phyloP scores from a whole-genome alignment of 2,329 filamentous ascomycete species.

The Exophiala aquamarina region DNA sequence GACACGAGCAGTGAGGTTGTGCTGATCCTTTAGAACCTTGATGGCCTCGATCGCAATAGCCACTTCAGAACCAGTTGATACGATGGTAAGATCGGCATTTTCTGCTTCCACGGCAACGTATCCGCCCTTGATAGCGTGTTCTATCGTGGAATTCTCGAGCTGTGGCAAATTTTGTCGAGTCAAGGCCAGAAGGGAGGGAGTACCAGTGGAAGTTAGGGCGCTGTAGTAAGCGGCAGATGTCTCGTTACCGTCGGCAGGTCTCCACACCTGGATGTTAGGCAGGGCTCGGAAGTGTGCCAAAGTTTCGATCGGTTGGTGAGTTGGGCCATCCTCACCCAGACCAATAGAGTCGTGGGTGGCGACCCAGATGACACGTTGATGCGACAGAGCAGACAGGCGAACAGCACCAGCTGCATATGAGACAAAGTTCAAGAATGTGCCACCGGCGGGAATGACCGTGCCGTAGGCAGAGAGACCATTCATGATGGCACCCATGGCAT shows the following conservation, averaged over 20 bases:
- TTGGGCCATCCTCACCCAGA: constrained; percentile 97
- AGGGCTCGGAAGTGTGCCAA: constrained; percentile 97
- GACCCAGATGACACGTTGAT: constrained; percentile 88
- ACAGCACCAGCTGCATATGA: constrained; percentile 95
- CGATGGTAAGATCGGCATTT: constrained; percentile 81
- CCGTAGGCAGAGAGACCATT: constrained; percentile 90
- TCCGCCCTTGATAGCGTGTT: constrained; percentile 89
- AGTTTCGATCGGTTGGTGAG: constrained; percentile 98
- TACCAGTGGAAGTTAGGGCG: constrained; percentile 83
- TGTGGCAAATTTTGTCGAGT: constrained; percentile 98
- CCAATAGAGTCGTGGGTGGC: constrained; percentile 99
- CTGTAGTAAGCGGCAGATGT: constrained; percentile 97
- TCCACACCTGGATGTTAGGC: constrained; percentile 99
- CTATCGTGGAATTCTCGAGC: constrained; percentile 89
- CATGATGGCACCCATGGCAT: constrained; percentile 54
- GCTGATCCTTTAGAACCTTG: constrained; percentile 86
- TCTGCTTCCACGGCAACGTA: constrained; percentile 86
- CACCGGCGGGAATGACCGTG: constrained; percentile 86
- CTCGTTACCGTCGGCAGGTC: constrained; percentile 97
- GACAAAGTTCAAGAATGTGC: constrained; percentile 99
- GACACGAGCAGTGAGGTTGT: constrained; percentile 82
- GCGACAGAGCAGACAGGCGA: constrained; percentile 88
- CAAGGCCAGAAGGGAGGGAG: constrained; percentile 88
- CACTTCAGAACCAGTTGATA: constrained; percentile 96
- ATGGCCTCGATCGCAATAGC: constrained; percentile 88